Percentiles rank a stretch among this genome's conserved stretches.
These are phyloP conservation scores for Rhizomucor pusillus DNA, from an alignment of 371 early-diverging fungal genomes.

Conservation along the genomic window DNA sequence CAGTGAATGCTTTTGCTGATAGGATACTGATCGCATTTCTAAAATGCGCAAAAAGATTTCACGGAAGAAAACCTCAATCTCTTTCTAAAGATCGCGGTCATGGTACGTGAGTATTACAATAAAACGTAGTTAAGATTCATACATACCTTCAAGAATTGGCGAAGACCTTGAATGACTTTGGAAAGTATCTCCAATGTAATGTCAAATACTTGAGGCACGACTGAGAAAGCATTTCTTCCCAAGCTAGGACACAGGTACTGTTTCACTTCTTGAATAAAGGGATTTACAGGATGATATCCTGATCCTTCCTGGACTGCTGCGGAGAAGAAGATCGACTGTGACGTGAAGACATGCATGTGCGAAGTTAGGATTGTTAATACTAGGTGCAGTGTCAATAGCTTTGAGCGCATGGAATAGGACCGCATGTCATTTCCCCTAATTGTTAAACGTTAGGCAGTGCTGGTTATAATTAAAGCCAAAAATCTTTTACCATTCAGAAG, in stretches of 20 bases:
- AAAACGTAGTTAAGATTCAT: neutral
- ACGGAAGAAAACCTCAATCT: conserved; percentile 73
- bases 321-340: conserved; percentile 36
- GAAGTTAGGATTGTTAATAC: conserved; percentile 56
- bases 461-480: too few species aligned
- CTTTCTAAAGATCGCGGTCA: conserved; percentile 30
- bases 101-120: neutral
- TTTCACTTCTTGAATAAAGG: conserved; percentile 80
- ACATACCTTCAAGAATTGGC: conserved; percentile 66
- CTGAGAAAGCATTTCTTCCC: conserved; percentile 74
- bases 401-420: conserved; percentile 63
- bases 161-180: conserved; percentile 64
- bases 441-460: neutral
- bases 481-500: conserved; percentile 43
- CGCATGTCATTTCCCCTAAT: conserved; percentile 47
- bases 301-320: conserved; percentile 17
- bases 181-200: conserved; percentile 81
- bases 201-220: conserved; percentile 81
- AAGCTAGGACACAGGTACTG: conserved; percentile 82
- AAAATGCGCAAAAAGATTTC: conserved; percentile 72
- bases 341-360: conserved; percentile 57
- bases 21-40: conserved; percentile 61
- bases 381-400: conserved; percentile 60
- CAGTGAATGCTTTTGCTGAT: conserved; percentile 50
- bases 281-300: conserved; percentile 28